Percentiles rank a stretch among this genome's conserved stretches.
Conservation (phyloP, 305 asterid genomes). For the Fraxinus latifolia region DNA sequence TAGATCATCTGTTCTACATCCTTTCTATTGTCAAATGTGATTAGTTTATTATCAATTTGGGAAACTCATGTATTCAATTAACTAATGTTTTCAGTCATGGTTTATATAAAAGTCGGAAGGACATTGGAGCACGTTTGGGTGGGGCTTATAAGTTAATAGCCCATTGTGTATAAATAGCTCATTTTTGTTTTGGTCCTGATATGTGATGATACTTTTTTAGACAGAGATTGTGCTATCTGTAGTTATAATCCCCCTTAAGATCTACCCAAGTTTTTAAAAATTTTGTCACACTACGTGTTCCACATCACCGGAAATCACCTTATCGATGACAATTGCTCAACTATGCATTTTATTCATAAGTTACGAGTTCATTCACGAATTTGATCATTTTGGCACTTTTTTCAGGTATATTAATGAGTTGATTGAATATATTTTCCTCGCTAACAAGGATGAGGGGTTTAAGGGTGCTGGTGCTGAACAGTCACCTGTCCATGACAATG, state of each 20-base stretch:
- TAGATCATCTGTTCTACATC: neutral
- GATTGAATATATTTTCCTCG: conserved; percentile 70
- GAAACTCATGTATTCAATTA: neutral
- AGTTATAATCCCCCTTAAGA: neutral
- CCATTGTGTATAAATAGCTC: neutral
- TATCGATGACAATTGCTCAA: conserved; percentile 6
- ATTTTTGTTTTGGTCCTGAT: neutral
- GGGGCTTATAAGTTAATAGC: neutral
- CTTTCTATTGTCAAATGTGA: neutral
- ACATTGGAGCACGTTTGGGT: neutral
- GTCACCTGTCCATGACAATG: conserved; percentile 40
- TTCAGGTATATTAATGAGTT: conserved; percentile 87
- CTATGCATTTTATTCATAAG: neutral
- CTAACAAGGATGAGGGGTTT: conserved; percentile 53
- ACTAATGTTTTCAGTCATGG: neutral
- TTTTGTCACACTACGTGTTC: neutral
- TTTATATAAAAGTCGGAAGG: neutral
- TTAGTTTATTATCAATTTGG: neutral
- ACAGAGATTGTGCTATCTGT: neutral
- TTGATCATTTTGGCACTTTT: conserved; percentile 11
- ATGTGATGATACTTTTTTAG: neutral
- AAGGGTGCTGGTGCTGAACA: conserved; percentile 40
- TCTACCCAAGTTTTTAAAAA: neutral
- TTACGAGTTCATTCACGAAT: conserved; percentile 21
- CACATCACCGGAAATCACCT: neutral